Base-by-base conservation (phyloP, 208 protist species). In the Wallacemonas sp. region DNA sequence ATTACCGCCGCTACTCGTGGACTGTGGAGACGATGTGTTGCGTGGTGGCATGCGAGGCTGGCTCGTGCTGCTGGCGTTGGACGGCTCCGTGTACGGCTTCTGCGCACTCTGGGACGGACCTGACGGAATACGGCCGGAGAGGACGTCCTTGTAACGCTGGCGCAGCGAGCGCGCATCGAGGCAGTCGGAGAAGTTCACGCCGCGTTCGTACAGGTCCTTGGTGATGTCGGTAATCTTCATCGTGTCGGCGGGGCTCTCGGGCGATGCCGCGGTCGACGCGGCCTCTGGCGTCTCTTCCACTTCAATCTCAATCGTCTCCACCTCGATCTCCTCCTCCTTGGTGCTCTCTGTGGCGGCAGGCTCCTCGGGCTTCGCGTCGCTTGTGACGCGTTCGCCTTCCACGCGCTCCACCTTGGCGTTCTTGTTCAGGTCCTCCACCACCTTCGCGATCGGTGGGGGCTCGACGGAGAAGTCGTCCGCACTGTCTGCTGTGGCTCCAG, bases 141-240 rank as follows among this genome's bases (percentile, higher is more conserved):
- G 67, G 2, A 93, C 81, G 55, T 94, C 92, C 39, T 81, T 78
- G 67, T 95, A 96, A 27, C 88, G 84, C 74, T 94, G 83, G 12
- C 92, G 82, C 41, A 96, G 79, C 1, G 87, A 83, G 11, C 78
- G 70, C 1, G 84, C 92, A 34, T 96, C 88, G 32, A 94, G 83
- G 65, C 92, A 96, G 65, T 96, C 88, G 26, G 88, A 91, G 64
- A 96, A 96, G 70, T 95, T 92, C 11, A 96, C 73, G 36, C 88
- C 88, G 11, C 76, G 75, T 58, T 93, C 92, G 66, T 93, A 94
- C 24, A 96, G 76, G 26, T 96, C 84, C 55, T 86, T 89, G 2
- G 92, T 96, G 60, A 96, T 94, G 70, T 96, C 92, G 11, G 83
- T 94, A 29, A 94, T 88, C 61, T 80, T 82, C 83, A 94, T 94